phyloP scores from a whole-genome alignment of 441 rosid genomes.

The Pelargonium fulgidum region DNA sequence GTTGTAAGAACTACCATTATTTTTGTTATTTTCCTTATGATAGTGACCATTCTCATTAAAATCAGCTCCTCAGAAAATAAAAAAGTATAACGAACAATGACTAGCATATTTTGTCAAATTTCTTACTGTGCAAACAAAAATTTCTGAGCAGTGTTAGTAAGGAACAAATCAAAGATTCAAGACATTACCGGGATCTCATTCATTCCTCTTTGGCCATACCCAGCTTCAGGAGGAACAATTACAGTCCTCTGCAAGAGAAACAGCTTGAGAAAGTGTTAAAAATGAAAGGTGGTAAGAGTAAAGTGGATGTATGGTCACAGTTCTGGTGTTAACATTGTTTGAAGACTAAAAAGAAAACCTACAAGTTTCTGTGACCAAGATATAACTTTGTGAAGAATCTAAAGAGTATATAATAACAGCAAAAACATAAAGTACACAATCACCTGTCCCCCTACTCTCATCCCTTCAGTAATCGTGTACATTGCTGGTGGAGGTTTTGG shows the following conservation, averaged over 20 bases:
- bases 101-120: not conserved
- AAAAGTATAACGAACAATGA: not conserved
- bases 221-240: constrained; percentile 76
- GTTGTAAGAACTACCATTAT: too few relatives aligned
- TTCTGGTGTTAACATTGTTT: not conserved
- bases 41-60: not conserved
- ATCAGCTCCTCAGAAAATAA: not conserved
- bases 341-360: not conserved
- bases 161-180: not conserved
- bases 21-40: not conserved
- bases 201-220: constrained; percentile 82
- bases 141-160: constrained; percentile 3
- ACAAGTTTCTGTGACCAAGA: not conserved
- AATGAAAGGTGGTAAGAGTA: not conserved
- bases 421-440: constrained; percentile 6
- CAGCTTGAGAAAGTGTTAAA: not conserved
- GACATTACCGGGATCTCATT: constrained; percentile 74
- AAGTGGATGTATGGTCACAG: not conserved
- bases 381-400: not conserved
- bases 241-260: constrained; percentile 62
- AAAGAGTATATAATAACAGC: not conserved
- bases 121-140: not conserved
- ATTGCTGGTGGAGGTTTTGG: constrained; percentile 90
- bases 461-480: constrained; percentile 74
- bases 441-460: constrained; percentile 95